Percentiles rank a stretch among this genome's conserved stretches.
Conservation (phyloP, 768 basidiomycete species). For the Dictyophora rubrovolvata region DNA sequence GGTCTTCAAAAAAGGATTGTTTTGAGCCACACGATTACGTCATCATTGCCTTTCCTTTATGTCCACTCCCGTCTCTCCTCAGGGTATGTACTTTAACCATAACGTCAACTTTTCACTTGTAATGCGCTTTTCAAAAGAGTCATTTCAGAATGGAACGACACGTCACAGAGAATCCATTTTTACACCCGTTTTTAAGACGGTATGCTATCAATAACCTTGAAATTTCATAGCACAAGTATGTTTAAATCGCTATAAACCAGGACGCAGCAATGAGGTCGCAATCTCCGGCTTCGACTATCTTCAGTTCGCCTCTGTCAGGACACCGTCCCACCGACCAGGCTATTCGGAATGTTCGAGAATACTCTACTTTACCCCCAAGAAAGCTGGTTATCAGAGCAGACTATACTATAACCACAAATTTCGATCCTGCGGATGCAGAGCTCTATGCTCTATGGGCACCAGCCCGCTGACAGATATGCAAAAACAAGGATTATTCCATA, state of each 20-base stretch:
- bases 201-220: not conserved
- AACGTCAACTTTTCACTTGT: too few relatives aligned
- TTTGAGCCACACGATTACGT: conserved; percentile 15
- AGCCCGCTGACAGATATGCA: conserved; percentile 17
- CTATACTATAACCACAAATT: conserved; percentile 57
- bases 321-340: conserved; percentile 16
- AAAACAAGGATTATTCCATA: not conserved
- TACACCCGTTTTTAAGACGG: not conserved
- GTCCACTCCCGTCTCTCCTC: not conserved
- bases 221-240: not conserved
- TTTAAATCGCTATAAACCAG: not conserved
- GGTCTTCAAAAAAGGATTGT: conserved; percentile 13
- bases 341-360: conserved; percentile 26
- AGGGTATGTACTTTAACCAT: not conserved
- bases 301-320: conserved; percentile 11
- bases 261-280: conserved; percentile 11
- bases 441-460: conserved; percentile 73
- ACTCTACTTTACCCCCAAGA: not conserved
- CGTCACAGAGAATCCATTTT: not conserved
- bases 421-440: conserved; percentile 67
- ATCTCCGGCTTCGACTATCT: conserved; percentile 15
- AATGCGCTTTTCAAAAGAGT: not conserved
- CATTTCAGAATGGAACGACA: not conserved
- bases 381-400: conserved; percentile 45
- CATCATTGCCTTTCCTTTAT: conserved; percentile 14